A percentile compares a stretch with the other conserved stretches of the same genome.
Evolutionary conservation across 2,329 filamentous ascomycete genomes (phyloP).

Genomic region (Fusarium sp.): DNA sequence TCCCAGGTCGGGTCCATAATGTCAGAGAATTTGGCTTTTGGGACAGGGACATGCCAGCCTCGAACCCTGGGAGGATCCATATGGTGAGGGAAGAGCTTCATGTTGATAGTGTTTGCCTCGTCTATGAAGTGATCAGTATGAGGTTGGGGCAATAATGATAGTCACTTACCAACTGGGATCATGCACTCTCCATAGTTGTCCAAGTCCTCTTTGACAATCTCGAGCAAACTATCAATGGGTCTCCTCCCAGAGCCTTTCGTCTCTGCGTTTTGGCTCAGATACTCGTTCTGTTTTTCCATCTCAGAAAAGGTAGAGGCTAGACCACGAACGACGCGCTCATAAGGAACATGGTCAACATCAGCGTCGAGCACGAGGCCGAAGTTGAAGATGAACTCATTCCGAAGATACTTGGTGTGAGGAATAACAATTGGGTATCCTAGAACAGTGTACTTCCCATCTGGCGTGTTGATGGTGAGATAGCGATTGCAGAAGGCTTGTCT

Average conservation of each 20-base stretch:
- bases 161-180: slow-evolving; percentile 84
- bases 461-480: slow-evolving; percentile 81
- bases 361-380: slow-evolving; percentile 84
- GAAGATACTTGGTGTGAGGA: slow-evolving; percentile 80
- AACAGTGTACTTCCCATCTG: slow-evolving; percentile 75
- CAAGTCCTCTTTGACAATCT: slow-evolving; percentile 83
- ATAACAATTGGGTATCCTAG: slow-evolving; percentile 92
- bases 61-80: slow-evolving; percentile 79
- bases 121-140: slow-evolving; percentile 59
- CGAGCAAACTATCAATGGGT: slow-evolving; percentile 84
- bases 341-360: slow-evolving; percentile 75
- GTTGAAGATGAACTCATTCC: slow-evolving; percentile 99
- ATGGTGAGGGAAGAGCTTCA: slow-evolving; percentile 92
- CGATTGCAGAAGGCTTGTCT: slow-evolving; percentile 95
- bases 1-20: slow-evolving; percentile 77
- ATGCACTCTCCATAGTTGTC: slow-evolving; percentile 99
- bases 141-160: not conserved
- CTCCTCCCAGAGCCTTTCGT: slow-evolving; percentile 61
- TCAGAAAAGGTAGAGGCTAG: slow-evolving; percentile 86
- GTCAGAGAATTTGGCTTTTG: slow-evolving; percentile 71
- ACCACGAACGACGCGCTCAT: slow-evolving; percentile 85
- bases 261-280: slow-evolving; percentile 72
- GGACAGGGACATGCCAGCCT: slow-evolving; percentile 90
- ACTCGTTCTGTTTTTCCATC: slow-evolving; percentile 90
- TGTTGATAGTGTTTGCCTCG: slow-evolving; percentile 92